Conservation (phyloP, 2,329 filamentous ascomycete genomes). For the Neonectria punicea region DNA sequence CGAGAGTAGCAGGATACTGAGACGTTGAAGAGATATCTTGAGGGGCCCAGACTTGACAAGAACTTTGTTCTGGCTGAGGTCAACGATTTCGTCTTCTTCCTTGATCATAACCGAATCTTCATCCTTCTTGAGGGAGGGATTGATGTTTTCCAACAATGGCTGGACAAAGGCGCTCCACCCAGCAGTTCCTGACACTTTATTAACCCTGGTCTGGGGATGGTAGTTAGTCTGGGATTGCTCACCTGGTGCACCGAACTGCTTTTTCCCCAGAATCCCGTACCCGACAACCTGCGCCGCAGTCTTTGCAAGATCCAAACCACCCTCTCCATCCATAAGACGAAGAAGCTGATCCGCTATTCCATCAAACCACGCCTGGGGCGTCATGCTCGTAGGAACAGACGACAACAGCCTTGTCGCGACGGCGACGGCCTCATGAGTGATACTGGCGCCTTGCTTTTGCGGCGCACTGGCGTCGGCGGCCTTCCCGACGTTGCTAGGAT, state of each 20-base stretch:
- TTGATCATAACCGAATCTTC: conserved; percentile 26
- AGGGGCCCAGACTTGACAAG: conserved; percentile 62
- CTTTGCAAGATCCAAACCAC: conserved; percentile 48
- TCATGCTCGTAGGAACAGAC: conserved; percentile 65
- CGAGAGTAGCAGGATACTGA: conserved; percentile 67
- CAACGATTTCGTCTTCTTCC: conserved; percentile 53
- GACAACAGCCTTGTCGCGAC: conserved; percentile 72
- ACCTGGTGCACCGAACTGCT: conserved; percentile 71
- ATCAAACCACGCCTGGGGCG: conserved; percentile 68
- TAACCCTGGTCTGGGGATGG: background rate
- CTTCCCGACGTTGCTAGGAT: conserved; percentile 62
- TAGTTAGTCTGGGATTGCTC: conserved; percentile 4
- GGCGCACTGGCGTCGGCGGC: conserved; percentile 53
- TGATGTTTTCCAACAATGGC: conserved; percentile 65
- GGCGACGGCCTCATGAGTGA: conserved; percentile 74
- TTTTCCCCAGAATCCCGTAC: conserved; percentile 73
- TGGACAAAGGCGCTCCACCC: conserved; percentile 72
- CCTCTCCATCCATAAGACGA: conserved; percentile 67
- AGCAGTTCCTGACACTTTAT: conserved; percentile 54
- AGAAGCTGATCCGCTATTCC: conserved; percentile 71
- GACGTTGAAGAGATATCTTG: conserved; percentile 61
- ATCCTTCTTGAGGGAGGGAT: conserved; percentile 50
- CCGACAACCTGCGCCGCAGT: conserved; percentile 52
- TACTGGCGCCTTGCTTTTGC: conserved; percentile 68
- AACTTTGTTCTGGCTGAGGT: conserved; percentile 55